phyloP scores from a whole-genome alignment of 306 rosid species.

The Rosa lucieae region DNA sequence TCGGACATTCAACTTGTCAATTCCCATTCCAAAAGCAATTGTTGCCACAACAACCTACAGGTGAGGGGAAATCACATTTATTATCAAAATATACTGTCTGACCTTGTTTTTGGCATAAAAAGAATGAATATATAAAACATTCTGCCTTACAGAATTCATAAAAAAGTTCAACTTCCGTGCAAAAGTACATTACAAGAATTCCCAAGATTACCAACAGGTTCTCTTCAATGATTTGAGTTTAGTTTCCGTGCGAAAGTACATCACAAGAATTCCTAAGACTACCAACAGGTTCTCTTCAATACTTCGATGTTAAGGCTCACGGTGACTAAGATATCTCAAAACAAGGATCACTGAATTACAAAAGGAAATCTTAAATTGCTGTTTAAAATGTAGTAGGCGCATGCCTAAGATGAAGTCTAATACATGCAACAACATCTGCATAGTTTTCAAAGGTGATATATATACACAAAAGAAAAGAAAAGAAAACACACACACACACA shows the following conservation, averaged over 20 bases:
- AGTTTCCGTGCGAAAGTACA: no score
- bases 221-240: neutral
- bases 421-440: neutral
- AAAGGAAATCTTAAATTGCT: neutral
- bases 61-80: constrained; percentile 11
- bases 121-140: neutral
- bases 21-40: constrained; percentile 97
- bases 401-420: neutral
- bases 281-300: no score
- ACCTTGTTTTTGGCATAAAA: neutral
- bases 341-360: neutral
- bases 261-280: no score
- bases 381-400: neutral
- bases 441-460: neutral
- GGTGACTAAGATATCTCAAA: neutral
- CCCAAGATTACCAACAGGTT: neutral
- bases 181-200: neutral
- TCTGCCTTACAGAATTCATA: neutral
- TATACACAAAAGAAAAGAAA: neutral
- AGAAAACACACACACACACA: neutral
- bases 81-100: neutral
- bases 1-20: constrained; percentile 88
- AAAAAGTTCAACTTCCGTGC: neutral
- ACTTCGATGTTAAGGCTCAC: neutral
- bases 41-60: constrained; percentile 93